phyloP scores from a whole-genome alignment of 192 early-diverging fungal species.

The Coemansia reversa region DNA sequence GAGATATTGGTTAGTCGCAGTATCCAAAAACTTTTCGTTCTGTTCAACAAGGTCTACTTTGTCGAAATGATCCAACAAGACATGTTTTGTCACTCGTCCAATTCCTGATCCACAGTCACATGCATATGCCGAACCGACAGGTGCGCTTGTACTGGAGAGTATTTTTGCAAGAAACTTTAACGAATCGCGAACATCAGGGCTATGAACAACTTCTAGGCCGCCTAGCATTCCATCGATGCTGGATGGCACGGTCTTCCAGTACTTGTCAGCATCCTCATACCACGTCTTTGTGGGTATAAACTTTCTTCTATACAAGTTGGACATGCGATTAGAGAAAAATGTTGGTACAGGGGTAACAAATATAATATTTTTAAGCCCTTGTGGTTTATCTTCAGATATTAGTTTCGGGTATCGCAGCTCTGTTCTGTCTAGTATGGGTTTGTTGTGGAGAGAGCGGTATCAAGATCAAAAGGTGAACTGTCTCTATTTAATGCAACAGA shows the following conservation, averaged over 20 bases:
- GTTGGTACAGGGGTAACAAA: background rate
- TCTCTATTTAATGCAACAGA: no score
- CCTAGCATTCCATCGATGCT: slow-evolving; percentile 81
- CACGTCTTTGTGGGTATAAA: slow-evolving; percentile 54
- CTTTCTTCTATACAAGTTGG: background rate
- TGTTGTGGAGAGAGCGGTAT: no score
- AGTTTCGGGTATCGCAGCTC: no score
- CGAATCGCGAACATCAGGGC: slow-evolving; percentile 70
- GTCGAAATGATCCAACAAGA: slow-evolving; percentile 76
- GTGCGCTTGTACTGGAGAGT: background rate
- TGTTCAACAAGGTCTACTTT: slow-evolving; percentile 92
- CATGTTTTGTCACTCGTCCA: slow-evolving; percentile 86
- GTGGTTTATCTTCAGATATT: no score
- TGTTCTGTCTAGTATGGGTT: background rate
- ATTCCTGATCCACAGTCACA: slow-evolving; percentile 96
- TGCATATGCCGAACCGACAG: slow-evolving; percentile 25
- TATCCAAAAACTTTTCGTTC: slow-evolving; percentile 70
- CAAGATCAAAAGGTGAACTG: no score
- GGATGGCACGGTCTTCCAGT: slow-evolving; percentile 47
- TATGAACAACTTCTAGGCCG: slow-evolving; percentile 74
- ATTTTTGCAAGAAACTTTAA: slow-evolving; percentile 59
- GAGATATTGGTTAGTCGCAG: slow-evolving; percentile 65
- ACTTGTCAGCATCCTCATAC: slow-evolving; percentile 66
- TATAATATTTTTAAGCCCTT: no score
- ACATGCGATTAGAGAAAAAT: slow-evolving; percentile 6